These are phyloP conservation scores for Colletotrichum sp. DNA, from an alignment of 2,329 filamentous ascomycete genomes.

Conservation along the genomic window DNA sequence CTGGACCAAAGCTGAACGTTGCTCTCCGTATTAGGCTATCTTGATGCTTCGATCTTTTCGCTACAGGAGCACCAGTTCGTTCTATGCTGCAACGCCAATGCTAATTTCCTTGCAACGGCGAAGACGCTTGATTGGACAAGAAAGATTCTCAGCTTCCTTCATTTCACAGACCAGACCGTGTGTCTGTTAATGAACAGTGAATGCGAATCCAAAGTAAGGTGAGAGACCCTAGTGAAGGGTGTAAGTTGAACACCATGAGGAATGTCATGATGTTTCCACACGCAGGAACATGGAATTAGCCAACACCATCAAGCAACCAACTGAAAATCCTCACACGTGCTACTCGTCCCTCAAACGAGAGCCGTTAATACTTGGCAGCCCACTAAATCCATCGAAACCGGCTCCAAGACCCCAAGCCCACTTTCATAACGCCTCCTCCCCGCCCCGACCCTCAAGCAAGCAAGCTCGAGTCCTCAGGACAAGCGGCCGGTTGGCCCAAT, in stretches of 20 bases:
- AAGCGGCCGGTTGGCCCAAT: slow-evolving; percentile 35
- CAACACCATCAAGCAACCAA: background rate
- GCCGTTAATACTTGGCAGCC: background rate
- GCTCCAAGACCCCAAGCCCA: background rate
- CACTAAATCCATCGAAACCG: background rate
- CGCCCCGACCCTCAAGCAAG: background rate
- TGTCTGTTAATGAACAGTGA: background rate
- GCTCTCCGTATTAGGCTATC: background rate
- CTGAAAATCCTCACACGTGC: background rate
- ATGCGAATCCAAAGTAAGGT: accelerated
- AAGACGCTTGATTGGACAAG: accelerated
- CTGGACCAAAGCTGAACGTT: too few relatives aligned
- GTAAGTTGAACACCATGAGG: background rate
- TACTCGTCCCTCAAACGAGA: background rate
- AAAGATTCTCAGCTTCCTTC: accelerated
- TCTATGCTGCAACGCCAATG: background rate
- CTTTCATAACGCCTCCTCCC: background rate
- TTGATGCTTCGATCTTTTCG: background rate
- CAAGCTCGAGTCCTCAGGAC: background rate
- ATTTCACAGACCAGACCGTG: background rate
- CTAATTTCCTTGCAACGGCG: accelerated
- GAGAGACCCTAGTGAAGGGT: background rate
- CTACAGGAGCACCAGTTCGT: too few relatives aligned
- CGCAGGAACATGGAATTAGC: accelerated
- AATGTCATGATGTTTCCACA: background rate